Evolutionary conservation across 352 stramenopile species (phyloP).

Genomic region (Phytophthora sp.): DNA sequence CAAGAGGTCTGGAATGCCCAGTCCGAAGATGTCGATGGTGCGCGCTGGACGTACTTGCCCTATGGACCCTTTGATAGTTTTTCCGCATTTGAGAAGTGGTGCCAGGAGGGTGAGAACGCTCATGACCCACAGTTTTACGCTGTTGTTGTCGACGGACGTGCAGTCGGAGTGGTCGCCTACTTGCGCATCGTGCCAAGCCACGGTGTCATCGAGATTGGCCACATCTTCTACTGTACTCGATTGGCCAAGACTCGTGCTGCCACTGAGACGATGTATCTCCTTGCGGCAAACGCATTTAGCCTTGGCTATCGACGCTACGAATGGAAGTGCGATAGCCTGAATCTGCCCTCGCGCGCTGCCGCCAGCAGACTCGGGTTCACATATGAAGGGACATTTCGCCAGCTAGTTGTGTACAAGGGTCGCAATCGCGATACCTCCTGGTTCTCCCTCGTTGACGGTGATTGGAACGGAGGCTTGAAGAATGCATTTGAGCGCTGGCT

Average conservation of each 20-base stretch:
- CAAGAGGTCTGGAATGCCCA: constrained; percentile 17
- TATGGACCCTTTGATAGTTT: constrained; percentile 8
- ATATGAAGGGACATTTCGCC: constrained; percentile 21
- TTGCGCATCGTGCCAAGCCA: constrained; percentile 8
- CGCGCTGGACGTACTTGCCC: constrained; percentile 25
- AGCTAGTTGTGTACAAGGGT: constrained; percentile 15
- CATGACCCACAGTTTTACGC: constrained; percentile 20
- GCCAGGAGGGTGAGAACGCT: not conserved
- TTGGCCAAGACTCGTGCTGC: constrained; percentile 15
- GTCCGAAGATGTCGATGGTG: constrained; percentile 6
- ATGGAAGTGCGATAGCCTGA: constrained; percentile 25
- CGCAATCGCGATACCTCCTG: constrained; percentile 20
- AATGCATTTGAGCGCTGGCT: constrained; percentile 11
- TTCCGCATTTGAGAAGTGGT: constrained; percentile 19
- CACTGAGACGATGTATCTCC: constrained; percentile 18
- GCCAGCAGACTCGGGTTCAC: constrained; percentile 19
- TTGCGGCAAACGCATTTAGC: constrained; percentile 15
- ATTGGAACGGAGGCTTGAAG: constrained; percentile 18
- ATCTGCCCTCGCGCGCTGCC: constrained; percentile 8
- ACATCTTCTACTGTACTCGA: constrained; percentile 6
- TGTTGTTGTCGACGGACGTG: constrained; percentile 15
- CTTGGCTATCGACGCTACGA: constrained; percentile 22
- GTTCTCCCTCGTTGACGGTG: constrained; percentile 24
- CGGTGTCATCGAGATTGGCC: constrained; percentile 11
- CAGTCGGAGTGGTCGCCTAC: constrained; percentile 10